A percentile compares a stretch with the other conserved stretches of the same genome.
phyloP scores from a whole-genome alignment of 768 basidiomycete species.

The Tremella yokohamensis region DNA sequence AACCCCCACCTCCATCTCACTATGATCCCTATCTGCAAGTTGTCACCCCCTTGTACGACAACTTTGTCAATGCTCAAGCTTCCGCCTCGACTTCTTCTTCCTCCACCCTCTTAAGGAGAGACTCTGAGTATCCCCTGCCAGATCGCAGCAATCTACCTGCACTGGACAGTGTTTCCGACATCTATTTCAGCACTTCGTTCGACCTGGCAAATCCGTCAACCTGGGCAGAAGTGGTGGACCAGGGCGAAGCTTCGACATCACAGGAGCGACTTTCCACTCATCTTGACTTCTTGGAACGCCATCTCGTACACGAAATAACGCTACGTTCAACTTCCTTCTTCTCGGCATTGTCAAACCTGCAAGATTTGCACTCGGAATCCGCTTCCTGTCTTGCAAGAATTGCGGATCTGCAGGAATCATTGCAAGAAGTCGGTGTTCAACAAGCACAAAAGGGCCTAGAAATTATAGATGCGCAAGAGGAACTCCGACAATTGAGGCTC shows the following conservation, averaged over 20 bases:
- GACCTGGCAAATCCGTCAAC: slow-evolving; percentile 74
- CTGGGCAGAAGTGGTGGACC: slow-evolving; percentile 60
- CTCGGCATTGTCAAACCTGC: slow-evolving; percentile 87
- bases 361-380: slow-evolving; percentile 86
- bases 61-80: slow-evolving; percentile 26
- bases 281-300: slow-evolving; percentile 88
- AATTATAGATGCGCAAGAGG: slow-evolving; percentile 61
- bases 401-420: slow-evolving; percentile 63
- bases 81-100: slow-evolving; percentile 18
- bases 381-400: slow-evolving; percentile 75
- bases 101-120: not conserved
- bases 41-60: slow-evolving; percentile 50
- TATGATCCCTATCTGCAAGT: slow-evolving; percentile 49
- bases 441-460: slow-evolving; percentile 75
- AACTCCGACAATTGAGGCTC: slow-evolving; percentile 56
- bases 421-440: slow-evolving; percentile 71
- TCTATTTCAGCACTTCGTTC: slow-evolving; percentile 77
- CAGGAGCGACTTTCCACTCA: slow-evolving; percentile 88
- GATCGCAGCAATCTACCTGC: slow-evolving; percentile 59
- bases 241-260: slow-evolving; percentile 16
- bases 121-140: slow-evolving; percentile 25
- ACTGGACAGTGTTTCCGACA: slow-evolving; percentile 68
- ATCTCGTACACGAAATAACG: slow-evolving; percentile 88
- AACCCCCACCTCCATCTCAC: slow-evolving; percentile 48
- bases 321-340: slow-evolving; percentile 91